Conservation (phyloP, 1,284 basidiomycete genomes). For the Boletus semigastroideus region DNA sequence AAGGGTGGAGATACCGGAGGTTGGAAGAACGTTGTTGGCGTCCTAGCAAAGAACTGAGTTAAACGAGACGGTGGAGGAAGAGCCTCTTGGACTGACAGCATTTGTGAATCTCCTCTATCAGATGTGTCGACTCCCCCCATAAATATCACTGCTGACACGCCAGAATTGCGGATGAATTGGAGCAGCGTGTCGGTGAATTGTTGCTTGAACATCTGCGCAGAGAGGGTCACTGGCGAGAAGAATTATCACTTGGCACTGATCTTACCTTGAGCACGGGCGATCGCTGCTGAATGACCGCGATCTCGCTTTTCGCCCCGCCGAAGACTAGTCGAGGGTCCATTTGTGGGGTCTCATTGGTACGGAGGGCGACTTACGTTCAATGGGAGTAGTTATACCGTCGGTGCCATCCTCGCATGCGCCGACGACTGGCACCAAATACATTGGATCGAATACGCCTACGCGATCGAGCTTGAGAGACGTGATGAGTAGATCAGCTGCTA, state of each 20-base stretch:
- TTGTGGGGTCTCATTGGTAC: background rate
- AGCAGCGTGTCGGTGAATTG: constrained; percentile 60
- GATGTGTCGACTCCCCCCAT: constrained; percentile 74
- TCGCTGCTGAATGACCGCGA: constrained; percentile 71
- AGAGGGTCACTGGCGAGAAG: constrained; percentile 1
- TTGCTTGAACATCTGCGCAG: constrained; percentile 60
- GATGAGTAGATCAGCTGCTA: constrained; percentile 73
- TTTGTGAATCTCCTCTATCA: constrained; percentile 72
- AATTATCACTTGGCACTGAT: background rate
- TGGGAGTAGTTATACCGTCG: constrained; percentile 63
- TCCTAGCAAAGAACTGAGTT: constrained; percentile 37
- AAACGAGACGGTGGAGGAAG: constrained; percentile 40
- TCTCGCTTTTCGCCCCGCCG: constrained; percentile 45
- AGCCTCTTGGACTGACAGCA: constrained; percentile 52
- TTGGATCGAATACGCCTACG: constrained; percentile 61
- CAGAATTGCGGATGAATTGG: constrained; percentile 50
- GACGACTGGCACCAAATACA: constrained; percentile 64
- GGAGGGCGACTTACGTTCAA: constrained; percentile 57
- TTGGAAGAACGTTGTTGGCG: constrained; percentile 57
- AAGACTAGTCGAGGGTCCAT: constrained; percentile 51
- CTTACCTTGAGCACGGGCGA: constrained; percentile 73
- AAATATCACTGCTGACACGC: constrained; percentile 55
- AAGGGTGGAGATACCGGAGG: constrained; percentile 42
- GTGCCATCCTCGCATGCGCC: constrained; percentile 63
- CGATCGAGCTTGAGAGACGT: constrained; percentile 57